Percentiles rank a stretch among this genome's conserved stretches.
Conservation (phyloP, 179 eudicot species). For the Nepenthes alata region DNA sequence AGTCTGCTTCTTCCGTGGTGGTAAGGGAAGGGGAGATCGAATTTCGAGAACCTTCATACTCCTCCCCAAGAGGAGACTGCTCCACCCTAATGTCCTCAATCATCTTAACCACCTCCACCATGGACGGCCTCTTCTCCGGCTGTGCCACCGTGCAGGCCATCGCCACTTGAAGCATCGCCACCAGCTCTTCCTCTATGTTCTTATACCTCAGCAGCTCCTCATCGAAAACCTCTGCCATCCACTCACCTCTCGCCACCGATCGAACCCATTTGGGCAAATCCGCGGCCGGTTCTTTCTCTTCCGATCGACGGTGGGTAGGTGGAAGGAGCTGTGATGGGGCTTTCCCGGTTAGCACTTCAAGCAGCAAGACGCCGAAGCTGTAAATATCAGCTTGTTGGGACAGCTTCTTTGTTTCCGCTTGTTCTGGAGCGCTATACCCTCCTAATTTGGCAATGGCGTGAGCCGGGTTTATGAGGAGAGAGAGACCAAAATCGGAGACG, state of each 20-base stretch:
- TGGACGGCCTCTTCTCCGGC: conserved; percentile 84
- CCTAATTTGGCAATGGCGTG: conserved; percentile 72
- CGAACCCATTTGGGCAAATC: conserved; percentile 83
- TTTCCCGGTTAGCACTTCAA: conserved; percentile 78
- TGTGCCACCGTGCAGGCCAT: conserved; percentile 65
- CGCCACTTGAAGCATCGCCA: conserved; percentile 78
- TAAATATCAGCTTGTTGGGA: conserved; percentile 89
- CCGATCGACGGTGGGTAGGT: conserved; percentile 24
- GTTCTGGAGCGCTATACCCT: conserved; percentile 83
- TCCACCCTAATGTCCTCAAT: conserved; percentile 86
- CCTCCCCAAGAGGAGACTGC: conserved; percentile 78
- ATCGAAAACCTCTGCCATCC: conserved; percentile 93
- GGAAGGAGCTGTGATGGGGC: conserved; percentile 45
- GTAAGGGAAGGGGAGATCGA: conserved; percentile 76
- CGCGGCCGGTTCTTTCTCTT: conserved; percentile 32
- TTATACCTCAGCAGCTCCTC: conserved; percentile 75
- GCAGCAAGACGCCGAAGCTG: conserved; percentile 68
- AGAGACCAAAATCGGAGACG: conserved; percentile 73
- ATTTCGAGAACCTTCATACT: conserved; percentile 73
- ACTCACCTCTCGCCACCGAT: conserved; percentile 80
- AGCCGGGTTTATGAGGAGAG: conserved; percentile 64
- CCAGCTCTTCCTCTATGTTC: conserved; percentile 88
- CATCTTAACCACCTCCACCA: conserved; percentile 72
- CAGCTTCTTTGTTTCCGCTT: conserved; percentile 53
- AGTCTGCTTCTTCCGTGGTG: conserved; percentile 46